phyloP scores from a whole-genome alignment of 306 rosid species.

The Ammopiptanthus mongolicus region DNA sequence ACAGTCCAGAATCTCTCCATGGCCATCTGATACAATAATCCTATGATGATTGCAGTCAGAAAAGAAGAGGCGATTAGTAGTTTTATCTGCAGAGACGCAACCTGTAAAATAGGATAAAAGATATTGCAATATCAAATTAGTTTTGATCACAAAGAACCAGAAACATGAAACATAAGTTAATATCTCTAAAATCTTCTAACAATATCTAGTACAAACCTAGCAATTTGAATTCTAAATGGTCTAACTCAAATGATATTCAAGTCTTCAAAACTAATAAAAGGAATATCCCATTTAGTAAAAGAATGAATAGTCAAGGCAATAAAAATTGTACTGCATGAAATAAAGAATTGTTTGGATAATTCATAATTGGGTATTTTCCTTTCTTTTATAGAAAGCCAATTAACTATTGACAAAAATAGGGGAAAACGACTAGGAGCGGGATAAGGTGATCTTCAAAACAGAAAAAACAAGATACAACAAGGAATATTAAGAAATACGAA shows the following conservation, averaged over 20 bases:
- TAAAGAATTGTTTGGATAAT: background rate
- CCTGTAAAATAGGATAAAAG: constrained; percentile 46
- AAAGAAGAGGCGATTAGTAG: constrained; percentile 60
- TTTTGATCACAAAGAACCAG: background rate
- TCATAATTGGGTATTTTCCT: too few species aligned
- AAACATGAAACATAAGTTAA: background rate
- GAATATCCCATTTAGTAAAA: too few species aligned
- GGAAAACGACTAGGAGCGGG: too few species aligned
- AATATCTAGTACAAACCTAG: background rate
- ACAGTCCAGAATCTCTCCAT: constrained; percentile 72
- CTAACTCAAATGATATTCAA: background rate
- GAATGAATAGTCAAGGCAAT: background rate
- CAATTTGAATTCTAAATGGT: background rate
- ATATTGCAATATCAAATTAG: constrained; percentile 9
- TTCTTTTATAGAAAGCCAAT: too few species aligned
- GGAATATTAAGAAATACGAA: too few species aligned
- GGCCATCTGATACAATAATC: constrained; percentile 56
- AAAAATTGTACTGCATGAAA: background rate
- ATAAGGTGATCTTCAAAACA: too few species aligned
- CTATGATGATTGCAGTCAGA: constrained; percentile 93
- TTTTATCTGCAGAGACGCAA: constrained; percentile 74
- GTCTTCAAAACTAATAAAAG: background rate
- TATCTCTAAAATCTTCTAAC: background rate
- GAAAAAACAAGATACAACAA: too few species aligned
- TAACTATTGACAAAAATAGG: too few species aligned